Evolutionary conservation across 805 yeast genomes (phyloP).

Genomic region (Saturnispora halmiae): DNA sequence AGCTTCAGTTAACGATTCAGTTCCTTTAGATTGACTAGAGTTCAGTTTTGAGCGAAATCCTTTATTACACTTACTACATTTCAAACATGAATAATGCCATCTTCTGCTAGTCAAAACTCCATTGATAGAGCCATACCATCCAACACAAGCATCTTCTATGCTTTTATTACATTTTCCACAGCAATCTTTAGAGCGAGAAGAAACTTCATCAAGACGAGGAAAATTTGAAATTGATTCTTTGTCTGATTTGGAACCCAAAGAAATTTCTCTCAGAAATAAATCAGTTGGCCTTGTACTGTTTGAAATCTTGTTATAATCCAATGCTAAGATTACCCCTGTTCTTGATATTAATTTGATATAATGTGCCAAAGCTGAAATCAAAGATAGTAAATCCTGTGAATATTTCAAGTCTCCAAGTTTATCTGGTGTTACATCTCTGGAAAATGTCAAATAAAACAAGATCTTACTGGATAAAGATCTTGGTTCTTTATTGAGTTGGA

Average conservation of each 20-base stretch:
- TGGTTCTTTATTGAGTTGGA: slow-evolving; percentile 49
- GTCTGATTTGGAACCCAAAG: slow-evolving; percentile 17
- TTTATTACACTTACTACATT: slow-evolving; percentile 52
- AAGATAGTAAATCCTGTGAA: slow-evolving; percentile 62
- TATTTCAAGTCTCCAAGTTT: slow-evolving; percentile 30
- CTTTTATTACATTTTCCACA: slow-evolving; percentile 66
- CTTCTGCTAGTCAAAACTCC: slow-evolving; percentile 35
- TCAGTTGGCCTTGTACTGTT: slow-evolving; percentile 56
- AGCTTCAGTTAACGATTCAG: slow-evolving; percentile 30
- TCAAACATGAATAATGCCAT: slow-evolving; percentile 77
- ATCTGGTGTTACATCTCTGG: slow-evolving; percentile 47
- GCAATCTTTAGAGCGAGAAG: slow-evolving; percentile 60
- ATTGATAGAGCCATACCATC: slow-evolving; percentile 26
- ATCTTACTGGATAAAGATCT: slow-evolving; percentile 81
- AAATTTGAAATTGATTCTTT: background rate
- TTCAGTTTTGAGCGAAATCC: slow-evolving; percentile 15
- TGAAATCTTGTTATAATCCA: slow-evolving; percentile 52
- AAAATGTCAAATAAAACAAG: slow-evolving; percentile 77
- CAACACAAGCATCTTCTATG: slow-evolving; percentile 77
- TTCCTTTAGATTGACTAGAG: slow-evolving; percentile 1
- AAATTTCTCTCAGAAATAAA: slow-evolving; percentile 47
- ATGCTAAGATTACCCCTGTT: slow-evolving; percentile 66
- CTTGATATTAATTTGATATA: slow-evolving; percentile 79
- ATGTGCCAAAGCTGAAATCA: slow-evolving; percentile 88
- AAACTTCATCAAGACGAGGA: slow-evolving; percentile 25